Percentiles rank a stretch among this genome's conserved stretches.
phyloP scores from a whole-genome alignment of 2,329 filamentous ascomycete species.

The Tympanopsis confertula region DNA sequence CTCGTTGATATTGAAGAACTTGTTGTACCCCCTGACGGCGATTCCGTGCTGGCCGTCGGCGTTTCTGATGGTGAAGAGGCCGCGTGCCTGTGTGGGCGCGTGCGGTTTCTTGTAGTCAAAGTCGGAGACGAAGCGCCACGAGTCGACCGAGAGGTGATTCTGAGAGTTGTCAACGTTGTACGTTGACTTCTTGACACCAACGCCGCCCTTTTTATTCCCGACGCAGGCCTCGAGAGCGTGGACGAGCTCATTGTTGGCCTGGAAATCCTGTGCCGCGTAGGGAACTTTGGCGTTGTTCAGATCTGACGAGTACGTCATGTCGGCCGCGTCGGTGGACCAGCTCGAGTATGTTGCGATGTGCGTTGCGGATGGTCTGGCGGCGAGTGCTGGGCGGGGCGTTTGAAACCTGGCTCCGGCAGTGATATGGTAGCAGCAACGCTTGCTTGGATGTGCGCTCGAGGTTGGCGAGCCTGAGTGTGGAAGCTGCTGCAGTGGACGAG shows the following conservation, averaged over 20 bases:
- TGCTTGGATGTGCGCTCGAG: too few species aligned
- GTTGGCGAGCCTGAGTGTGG: too few species aligned
- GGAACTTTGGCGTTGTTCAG: conserved; percentile 34
- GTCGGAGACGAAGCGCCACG: conserved; percentile 83
- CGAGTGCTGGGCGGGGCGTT: too few species aligned
- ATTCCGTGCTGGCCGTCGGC: conserved; percentile 62
- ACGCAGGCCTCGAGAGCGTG: conserved; percentile 44
- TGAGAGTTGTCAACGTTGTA: conserved; percentile 56
- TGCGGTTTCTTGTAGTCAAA: conserved; percentile 87
- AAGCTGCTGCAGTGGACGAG: too few species aligned
- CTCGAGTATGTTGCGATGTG: background rate
- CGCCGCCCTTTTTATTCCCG: conserved; percentile 45
- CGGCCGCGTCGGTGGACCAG: conserved; percentile 32
- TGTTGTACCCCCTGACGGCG: conserved; percentile 84
- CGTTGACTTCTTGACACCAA: conserved; percentile 72
- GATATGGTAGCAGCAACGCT: too few species aligned
- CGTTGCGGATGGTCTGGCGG: too few species aligned
- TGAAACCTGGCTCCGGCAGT: too few species aligned
- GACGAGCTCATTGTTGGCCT: conserved; percentile 56
- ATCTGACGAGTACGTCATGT: conserved; percentile 7
- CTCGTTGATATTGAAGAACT: conserved; percentile 93
- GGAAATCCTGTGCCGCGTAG: conserved; percentile 56
- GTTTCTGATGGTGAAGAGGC: conserved; percentile 76
- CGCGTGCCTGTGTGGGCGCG: conserved; percentile 84
- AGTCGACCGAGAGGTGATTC: conserved; percentile 62